phyloP scores from a whole-genome alignment of 1,139 yeast genomes.

The Kodamaea derodonti region DNA sequence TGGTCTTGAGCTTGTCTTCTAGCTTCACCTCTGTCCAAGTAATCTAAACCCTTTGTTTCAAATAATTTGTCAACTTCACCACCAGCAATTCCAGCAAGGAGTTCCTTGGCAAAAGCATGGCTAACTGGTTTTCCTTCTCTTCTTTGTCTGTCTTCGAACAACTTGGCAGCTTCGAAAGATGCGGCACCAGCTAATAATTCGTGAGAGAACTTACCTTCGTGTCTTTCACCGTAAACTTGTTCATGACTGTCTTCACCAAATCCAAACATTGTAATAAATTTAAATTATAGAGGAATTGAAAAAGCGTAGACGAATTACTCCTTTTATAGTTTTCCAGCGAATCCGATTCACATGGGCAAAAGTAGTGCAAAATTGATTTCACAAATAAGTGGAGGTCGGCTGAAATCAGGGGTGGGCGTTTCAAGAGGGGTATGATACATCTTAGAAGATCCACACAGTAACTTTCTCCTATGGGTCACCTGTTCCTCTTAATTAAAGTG shows the following conservation, averaged over 20 bases:
- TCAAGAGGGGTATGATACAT: neutral
- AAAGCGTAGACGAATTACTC: neutral
- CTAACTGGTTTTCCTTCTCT: slow-evolving; percentile 30
- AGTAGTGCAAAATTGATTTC: no score
- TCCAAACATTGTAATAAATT: slow-evolving; percentile 13
- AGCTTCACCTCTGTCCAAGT: slow-evolving; percentile 26
- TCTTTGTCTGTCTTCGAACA: slow-evolving; percentile 31
- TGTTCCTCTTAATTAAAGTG: no score
- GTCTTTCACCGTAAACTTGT: slow-evolving; percentile 26
- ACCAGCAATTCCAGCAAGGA: slow-evolving; percentile 29
- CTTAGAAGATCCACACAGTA: neutral
- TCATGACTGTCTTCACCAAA: slow-evolving; percentile 17
- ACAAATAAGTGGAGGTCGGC: neutral
- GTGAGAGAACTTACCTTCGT: slow-evolving; percentile 30
- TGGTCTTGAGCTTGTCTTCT: slow-evolving; percentile 22
- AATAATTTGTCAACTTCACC: slow-evolving; percentile 33
- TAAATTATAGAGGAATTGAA: neutral
- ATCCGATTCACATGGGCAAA: neutral
- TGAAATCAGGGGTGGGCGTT: neutral
- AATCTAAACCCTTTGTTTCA: slow-evolving; percentile 33
- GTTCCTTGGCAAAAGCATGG: slow-evolving; percentile 29
- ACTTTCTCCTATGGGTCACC: no score
- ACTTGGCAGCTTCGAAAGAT: slow-evolving; percentile 30
- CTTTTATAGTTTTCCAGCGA: neutral
- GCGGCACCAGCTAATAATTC: slow-evolving; percentile 35